Conservation (phyloP, 2,329 filamentous ascomycete genomes). For the Cytospora piceae region DNA sequence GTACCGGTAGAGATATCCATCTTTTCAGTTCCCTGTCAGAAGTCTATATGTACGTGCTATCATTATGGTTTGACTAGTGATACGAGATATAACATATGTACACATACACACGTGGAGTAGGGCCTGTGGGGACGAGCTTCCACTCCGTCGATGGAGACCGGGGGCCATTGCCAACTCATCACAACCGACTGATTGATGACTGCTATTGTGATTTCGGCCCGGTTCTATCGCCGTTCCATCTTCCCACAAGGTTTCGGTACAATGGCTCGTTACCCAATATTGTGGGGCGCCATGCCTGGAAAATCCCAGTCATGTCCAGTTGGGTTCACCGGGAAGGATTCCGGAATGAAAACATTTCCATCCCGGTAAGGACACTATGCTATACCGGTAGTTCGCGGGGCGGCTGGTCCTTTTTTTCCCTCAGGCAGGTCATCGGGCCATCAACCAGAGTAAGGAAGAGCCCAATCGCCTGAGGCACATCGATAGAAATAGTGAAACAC, state of each 20-base stretch:
- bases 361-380: neutral
- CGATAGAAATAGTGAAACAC: neutral
- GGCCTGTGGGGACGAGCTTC: neutral
- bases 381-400: neutral
- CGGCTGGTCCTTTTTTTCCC: neutral
- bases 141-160: neutral
- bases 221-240: neutral
- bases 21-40: no score
- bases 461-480: neutral
- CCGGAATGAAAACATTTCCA: constrained; percentile 2
- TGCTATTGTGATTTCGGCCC: neutral
- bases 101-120: no score
- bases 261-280: neutral
- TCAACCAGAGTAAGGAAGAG: neutral
- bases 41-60: neutral
- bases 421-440: neutral
- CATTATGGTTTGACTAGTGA: neutral
- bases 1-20: neutral
- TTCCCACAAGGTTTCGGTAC: neutral
- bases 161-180: neutral
- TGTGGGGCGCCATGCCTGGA: neutral
- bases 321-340: neutral
- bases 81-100: neutral
- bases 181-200: no score
- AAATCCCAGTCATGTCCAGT: neutral